These are phyloP conservation scores for Brachypodium distachyon DNA, from an alignment of 202 grass and related monocot species.

Conservation along the genomic window DNA sequence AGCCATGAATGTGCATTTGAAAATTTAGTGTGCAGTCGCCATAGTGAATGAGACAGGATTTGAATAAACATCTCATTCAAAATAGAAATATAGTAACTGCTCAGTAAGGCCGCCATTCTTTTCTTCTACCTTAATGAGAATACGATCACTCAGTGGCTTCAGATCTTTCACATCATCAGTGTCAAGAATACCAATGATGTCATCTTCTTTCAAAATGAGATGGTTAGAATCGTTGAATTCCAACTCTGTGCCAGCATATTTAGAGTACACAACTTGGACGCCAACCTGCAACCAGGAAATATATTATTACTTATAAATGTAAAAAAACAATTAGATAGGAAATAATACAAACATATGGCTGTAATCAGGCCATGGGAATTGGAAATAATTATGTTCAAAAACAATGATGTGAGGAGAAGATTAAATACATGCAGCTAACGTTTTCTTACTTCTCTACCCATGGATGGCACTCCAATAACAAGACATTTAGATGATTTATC, in stretches of 20 bases:
- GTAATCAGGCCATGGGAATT: neutral
- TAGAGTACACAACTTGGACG: conserved; percentile 73
- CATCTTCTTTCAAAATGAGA: conserved; percentile 95
- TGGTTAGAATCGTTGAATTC: conserved; percentile 66
- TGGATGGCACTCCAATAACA: neutral
- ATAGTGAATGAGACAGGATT: neutral
- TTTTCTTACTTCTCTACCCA: neutral
- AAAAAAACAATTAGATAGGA: neutral
- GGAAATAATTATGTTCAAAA: neutral
- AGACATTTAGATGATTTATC: neutral
- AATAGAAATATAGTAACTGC: neutral
- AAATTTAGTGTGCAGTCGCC: neutral
- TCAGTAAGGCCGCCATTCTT: no score
- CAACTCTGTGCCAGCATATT: conserved; percentile 82
- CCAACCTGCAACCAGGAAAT: conserved; percentile 44
- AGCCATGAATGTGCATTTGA: neutral
- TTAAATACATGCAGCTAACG: neutral
- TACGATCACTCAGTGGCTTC: conserved; percentile 67
- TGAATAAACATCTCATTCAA: neutral
- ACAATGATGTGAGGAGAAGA: neutral
- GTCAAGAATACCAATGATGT: conserved; percentile 81
- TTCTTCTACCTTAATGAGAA: conserved; percentile 97
- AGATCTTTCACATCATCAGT: conserved; percentile 86
- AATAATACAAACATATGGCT: neutral
- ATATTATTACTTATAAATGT: neutral